Evolutionary conservation across 176 grass and related monocot genomes (phyloP).

Genomic region (Elaeis guineensis): DNA sequence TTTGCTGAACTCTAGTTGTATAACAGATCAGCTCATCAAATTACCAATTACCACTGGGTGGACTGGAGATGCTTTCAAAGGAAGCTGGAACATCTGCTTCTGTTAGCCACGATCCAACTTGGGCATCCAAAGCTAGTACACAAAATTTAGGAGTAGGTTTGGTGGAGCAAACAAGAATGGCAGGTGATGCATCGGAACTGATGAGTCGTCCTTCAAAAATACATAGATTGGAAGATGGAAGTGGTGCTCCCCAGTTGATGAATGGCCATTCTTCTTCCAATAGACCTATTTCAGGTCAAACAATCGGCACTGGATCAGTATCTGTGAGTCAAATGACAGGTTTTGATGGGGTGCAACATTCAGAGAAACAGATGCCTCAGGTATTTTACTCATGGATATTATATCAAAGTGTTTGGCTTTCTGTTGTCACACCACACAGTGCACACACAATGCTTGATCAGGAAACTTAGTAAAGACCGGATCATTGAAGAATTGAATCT

Average conservation of each 20-base stretch:
- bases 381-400: conserved; percentile 22
- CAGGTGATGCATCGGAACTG: conserved; percentile 31
- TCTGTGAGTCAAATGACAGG: conserved; percentile 40
- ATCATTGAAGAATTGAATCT: too few relatives aligned
- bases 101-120: not conserved
- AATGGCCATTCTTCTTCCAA: conserved; percentile 23
- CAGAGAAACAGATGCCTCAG: conserved; percentile 56
- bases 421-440: too few relatives aligned
- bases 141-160: conserved; percentile 12
- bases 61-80: conserved; percentile 24
- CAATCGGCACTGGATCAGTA: conserved; percentile 19
- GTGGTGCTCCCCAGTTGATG: conserved; percentile 16
- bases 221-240: conserved; percentile 58
- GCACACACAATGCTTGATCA: too few relatives aligned
- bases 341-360: conserved; percentile 33
- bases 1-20: not conserved
- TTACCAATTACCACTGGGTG: conserved; percentile 30
- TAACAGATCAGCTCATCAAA: conserved; percentile 20
- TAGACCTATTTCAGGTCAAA: conserved; percentile 31
- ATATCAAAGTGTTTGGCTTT: not conserved
- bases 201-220: conserved; percentile 40
- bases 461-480: too few relatives aligned
- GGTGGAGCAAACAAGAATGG: conserved; percentile 17
- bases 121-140: not conserved
- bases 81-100: conserved; percentile 23